Evolutionary conservation across 192 early-diverging fungal species (phyloP).

Genomic region (Coemansia biformis): DNA sequence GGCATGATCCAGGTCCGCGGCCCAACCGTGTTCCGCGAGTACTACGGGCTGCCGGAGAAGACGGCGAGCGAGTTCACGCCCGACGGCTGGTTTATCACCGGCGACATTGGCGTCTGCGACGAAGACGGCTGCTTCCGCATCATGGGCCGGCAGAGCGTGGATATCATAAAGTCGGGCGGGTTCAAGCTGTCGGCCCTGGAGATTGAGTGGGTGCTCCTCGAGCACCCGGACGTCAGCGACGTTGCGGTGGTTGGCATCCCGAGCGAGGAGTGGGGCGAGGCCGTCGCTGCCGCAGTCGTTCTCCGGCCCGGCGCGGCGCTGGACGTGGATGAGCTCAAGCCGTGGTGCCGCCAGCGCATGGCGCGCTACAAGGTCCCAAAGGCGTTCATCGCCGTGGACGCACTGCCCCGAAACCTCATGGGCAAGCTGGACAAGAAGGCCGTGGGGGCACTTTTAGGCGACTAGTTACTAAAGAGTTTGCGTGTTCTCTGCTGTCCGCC

Average conservation of each 20-base stretch:
- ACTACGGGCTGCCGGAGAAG: constrained; percentile 66
- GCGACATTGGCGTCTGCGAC: constrained; percentile 65
- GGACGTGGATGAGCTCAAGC: constrained; percentile 32
- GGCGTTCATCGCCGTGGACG: constrained; percentile 43
- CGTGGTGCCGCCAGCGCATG: constrained; percentile 56
- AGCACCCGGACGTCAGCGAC: constrained; percentile 58
- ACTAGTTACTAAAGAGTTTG: no score
- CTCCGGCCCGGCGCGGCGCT: constrained; percentile 25
- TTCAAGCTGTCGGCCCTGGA: constrained; percentile 82
- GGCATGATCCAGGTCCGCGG: constrained; percentile 75
- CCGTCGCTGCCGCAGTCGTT: constrained; percentile 63
- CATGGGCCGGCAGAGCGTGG: constrained; percentile 72
- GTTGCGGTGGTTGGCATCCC: constrained; percentile 69
- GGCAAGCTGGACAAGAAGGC: constrained; percentile 86
- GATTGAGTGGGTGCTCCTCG: constrained; percentile 74
- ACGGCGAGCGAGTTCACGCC: constrained; percentile 64
- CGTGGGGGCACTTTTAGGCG: constrained; percentile 57
- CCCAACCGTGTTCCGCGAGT: constrained; percentile 69
- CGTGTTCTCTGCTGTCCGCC: no score
- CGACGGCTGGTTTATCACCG: constrained; percentile 79
- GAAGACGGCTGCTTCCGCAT: constrained; percentile 61
- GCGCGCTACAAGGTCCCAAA: constrained; percentile 77
- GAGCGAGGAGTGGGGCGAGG: constrained; percentile 74
- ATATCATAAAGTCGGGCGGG: constrained; percentile 86
- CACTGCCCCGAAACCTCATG: constrained; percentile 79